Percentiles rank a stretch among this genome's conserved stretches.
Conservation (phyloP, 1,284 basidiomycete genomes). For the Neotropicomus parvogracilis region DNA sequence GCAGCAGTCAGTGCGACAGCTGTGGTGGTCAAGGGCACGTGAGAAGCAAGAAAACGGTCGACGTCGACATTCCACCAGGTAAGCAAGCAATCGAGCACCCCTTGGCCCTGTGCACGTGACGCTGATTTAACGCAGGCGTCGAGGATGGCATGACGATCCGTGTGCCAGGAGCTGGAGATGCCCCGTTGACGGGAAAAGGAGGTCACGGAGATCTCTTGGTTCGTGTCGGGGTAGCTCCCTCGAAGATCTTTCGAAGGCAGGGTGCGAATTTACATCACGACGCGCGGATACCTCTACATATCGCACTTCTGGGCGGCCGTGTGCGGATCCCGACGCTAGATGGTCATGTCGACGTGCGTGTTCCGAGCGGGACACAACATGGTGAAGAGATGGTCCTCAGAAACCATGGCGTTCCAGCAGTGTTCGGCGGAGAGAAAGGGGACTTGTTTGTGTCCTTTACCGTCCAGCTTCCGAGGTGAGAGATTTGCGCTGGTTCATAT, state of each 20-base stretch:
- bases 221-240: constrained; percentile 80
- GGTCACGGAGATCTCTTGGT: constrained; percentile 84
- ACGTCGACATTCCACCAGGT: constrained; percentile 87
- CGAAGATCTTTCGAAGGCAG: constrained; percentile 86
- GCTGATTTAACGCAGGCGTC: constrained; percentile 55
- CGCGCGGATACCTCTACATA: constrained; percentile 88
- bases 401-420: constrained; percentile 78
- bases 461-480: constrained; percentile 87
- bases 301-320: constrained; percentile 87
- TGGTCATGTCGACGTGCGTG: constrained; percentile 92
- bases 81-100: constrained; percentile 38
- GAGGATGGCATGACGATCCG: constrained; percentile 97
- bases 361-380: constrained; percentile 92
- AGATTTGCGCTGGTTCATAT: constrained; percentile 12
- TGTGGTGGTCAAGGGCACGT: constrained; percentile 91
- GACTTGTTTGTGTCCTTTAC: constrained; percentile 92
- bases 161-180: constrained; percentile 82
- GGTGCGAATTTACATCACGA: constrained; percentile 91
- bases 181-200: constrained; percentile 77
- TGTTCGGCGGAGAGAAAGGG: constrained; percentile 69
- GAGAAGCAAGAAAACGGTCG: constrained; percentile 72
- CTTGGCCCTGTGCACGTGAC: constrained; percentile 9
- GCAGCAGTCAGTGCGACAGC: constrained; percentile 71
- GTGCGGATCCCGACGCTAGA: constrained; percentile 94
- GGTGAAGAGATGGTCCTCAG: constrained; percentile 96